Evolutionary conservation across 2,329 filamentous ascomycete genomes (phyloP).

Genomic region (Aspergillus alliaceus): DNA sequence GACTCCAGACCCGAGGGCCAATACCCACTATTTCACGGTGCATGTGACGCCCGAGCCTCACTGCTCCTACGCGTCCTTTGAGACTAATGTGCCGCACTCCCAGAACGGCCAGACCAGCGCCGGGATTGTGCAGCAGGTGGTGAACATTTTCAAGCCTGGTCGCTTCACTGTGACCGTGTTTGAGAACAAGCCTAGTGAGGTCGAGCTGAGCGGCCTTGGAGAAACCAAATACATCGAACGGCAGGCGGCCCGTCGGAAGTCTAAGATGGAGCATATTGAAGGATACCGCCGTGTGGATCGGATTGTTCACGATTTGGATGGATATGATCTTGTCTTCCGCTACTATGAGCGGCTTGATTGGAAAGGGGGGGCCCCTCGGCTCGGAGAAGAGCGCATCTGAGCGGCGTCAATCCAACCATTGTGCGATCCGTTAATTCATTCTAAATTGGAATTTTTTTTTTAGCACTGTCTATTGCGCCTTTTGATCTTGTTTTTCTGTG

Average conservation of each 20-base stretch:
- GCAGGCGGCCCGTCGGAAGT: conserved; percentile 44
- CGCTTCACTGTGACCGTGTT: conserved; percentile 97
- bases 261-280: conserved; percentile 71
- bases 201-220: conserved; percentile 29
- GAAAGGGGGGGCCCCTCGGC: conserved; percentile 62
- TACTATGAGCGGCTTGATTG: conserved; percentile 93
- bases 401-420: conserved; percentile 3
- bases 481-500: neutral
- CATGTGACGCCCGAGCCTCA: conserved; percentile 96
- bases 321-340: conserved; percentile 93
- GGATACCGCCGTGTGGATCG: conserved; percentile 90
- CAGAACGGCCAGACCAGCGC: conserved; percentile 85
- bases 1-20: conserved; percentile 60
- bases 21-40: conserved; percentile 93
- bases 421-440: neutral
- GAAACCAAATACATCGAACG: conserved; percentile 45
- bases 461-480: neutral
- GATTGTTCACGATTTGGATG: conserved; percentile 95
- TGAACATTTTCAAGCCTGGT: conserved; percentile 94
- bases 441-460: neutral
- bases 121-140: conserved; percentile 90
- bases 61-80: conserved; percentile 96
- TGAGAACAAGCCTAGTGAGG: conserved; percentile 69
- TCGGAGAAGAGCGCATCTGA: conserved; percentile 52
- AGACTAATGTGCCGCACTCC: conserved; percentile 91